phyloP scores from a whole-genome alignment of 768 basidiomycete species.

The Tylopilus intermedius region DNA sequence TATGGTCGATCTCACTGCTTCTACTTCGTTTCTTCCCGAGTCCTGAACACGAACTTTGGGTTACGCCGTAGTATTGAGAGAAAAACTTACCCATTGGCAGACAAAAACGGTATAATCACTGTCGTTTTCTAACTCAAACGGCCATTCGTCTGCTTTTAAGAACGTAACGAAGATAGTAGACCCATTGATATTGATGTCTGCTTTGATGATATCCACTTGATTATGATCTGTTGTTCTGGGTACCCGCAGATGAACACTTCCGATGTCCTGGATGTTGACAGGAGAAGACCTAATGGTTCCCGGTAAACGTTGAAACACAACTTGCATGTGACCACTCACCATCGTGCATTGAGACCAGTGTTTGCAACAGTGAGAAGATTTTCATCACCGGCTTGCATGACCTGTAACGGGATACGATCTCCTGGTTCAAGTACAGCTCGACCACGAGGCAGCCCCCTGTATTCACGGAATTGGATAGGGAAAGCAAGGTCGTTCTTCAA shows the following conservation, averaged over 20 bases:
- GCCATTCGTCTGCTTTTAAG: conserved; percentile 66
- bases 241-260: conserved; percentile 71
- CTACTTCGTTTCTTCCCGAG: conserved; percentile 36
- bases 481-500: conserved; percentile 74
- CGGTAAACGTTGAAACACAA: background rate
- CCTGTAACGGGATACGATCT: conserved; percentile 62
- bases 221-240: conserved; percentile 36
- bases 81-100: conserved; percentile 62
- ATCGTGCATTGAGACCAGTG: conserved; percentile 78
- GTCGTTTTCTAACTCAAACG: conserved; percentile 86
- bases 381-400: conserved; percentile 60
- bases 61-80: background rate
- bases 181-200: conserved; percentile 77
- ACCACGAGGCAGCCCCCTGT: conserved; percentile 64
- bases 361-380: conserved; percentile 81
- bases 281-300: conserved; percentile 71
- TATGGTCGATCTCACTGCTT: conserved; percentile 33
- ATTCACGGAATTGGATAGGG: conserved; percentile 77
- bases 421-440: conserved; percentile 60
- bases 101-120: conserved; percentile 67
- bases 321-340: conserved; percentile 45
- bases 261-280: conserved; percentile 89
- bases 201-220: conserved; percentile 54
- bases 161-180: conserved; percentile 87
- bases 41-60: conserved; percentile 38